Evolutionary conservation across 306 rosid genomes (phyloP).

Genomic region (Fragaria iinumae): DNA sequence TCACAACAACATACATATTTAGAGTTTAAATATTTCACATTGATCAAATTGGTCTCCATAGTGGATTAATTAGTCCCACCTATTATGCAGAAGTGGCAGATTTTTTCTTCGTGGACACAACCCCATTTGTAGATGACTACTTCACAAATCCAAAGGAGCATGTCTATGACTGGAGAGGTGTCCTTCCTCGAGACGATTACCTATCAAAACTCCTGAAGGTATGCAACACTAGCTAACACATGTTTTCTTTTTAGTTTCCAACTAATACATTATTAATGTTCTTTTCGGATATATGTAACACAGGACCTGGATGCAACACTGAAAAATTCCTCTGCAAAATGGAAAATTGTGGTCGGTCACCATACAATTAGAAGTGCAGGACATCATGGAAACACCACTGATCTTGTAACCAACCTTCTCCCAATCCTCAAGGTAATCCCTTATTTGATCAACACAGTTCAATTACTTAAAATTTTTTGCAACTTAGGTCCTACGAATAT

Average conservation of each 20-base stretch:
- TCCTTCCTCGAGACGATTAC: constrained; percentile 38
- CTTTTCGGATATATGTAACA: not conserved
- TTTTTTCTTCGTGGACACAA: constrained; percentile 78
- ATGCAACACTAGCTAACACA: not conserved
- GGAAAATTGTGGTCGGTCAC: constrained; percentile 89
- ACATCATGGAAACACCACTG: constrained; percentile 60
- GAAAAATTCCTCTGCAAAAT: constrained; percentile 54
- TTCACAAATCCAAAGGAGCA: constrained; percentile 41
- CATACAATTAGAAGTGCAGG: constrained; percentile 71
- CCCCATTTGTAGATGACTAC: constrained; percentile 60
- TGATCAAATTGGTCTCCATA: too few species aligned
- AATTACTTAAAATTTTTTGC: not conserved
- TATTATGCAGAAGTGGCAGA: constrained; percentile 20
- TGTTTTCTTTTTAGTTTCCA: too few species aligned
- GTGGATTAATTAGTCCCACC: too few species aligned
- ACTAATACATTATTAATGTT: not conserved
- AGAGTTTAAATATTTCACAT: too few species aligned
- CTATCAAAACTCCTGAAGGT: not conserved
- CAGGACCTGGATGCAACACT: constrained; percentile 35
- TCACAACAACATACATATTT: too few species aligned
- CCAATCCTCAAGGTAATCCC: constrained; percentile 64
- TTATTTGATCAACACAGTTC: not conserved
- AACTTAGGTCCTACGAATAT: not conserved
- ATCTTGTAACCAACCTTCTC: constrained; percentile 53
- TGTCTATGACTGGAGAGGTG: constrained; percentile 67